A percentile compares a stretch with the other conserved stretches of the same genome.
Evolutionary conservation across 208 protist species (phyloP).

Genomic region (Trypanosoma rangeli): DNA sequence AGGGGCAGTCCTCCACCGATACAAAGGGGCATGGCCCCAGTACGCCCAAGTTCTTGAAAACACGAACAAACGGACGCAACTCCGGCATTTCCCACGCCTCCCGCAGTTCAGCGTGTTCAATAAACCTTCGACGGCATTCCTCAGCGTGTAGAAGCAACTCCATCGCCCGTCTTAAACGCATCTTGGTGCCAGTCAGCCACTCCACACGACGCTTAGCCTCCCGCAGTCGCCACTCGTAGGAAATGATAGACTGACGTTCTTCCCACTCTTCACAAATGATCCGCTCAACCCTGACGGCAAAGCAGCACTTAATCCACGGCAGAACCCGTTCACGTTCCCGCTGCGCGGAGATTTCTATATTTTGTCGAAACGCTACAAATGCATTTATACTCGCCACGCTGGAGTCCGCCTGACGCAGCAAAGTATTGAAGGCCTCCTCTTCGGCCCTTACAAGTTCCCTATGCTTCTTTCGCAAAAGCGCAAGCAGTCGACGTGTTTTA

Average conservation of each 20-base stretch:
- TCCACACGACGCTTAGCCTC: slow-evolving; percentile 17
- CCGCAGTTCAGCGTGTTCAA: slow-evolving; percentile 20
- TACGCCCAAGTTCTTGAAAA: slow-evolving; percentile 11
- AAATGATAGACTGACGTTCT: slow-evolving; percentile 5
- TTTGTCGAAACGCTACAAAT: slow-evolving; percentile 24
- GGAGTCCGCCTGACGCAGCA: slow-evolving; percentile 14
- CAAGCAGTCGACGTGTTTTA: slow-evolving; percentile 21
- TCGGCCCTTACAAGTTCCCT: slow-evolving; percentile 23
- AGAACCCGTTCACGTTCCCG: background rate
- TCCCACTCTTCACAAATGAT: slow-evolving; percentile 19
- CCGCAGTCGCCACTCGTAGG: slow-evolving; percentile 16
- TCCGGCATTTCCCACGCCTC: slow-evolving; percentile 21
- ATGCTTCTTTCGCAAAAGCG: slow-evolving; percentile 16
- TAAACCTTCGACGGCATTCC: slow-evolving; percentile 9
- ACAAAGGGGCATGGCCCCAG: slow-evolving; percentile 31
- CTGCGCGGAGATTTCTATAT: background rate
- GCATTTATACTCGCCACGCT: slow-evolving; percentile 20
- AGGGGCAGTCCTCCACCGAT: slow-evolving; percentile 25
- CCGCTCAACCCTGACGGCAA: slow-evolving; percentile 4
- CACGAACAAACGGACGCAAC: slow-evolving; percentile 19
- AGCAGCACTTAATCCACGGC: slow-evolving; percentile 11
- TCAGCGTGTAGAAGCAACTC: slow-evolving; percentile 12
- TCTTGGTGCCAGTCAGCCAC: slow-evolving; percentile 19
- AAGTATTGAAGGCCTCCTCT: slow-evolving; percentile 21
- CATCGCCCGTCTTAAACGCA: slow-evolving; percentile 22